Conservation (phyloP, 2,329 filamentous ascomycete species). For the Rutstroemia sp. region DNA sequence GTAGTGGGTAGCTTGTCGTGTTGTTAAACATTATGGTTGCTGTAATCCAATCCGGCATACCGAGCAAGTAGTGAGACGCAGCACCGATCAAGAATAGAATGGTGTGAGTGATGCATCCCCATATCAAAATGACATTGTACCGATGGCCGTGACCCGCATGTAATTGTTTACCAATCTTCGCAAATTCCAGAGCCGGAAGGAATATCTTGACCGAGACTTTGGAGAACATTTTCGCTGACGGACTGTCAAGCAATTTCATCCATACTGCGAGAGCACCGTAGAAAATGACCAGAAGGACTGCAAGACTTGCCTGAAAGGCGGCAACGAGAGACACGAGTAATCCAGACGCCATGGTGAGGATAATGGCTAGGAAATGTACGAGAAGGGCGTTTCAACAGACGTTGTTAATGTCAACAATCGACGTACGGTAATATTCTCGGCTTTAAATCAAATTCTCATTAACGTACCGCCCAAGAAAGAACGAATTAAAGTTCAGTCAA, state of each 20-base stretch:
- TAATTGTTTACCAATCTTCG: constrained; percentile 38
- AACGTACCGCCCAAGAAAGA: too few relatives aligned
- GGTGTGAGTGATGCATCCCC: constrained; percentile 35
- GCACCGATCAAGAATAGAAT: constrained; percentile 36
- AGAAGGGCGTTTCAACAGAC: background rate
- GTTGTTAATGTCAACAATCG: background rate
- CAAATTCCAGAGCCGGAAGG: constrained; percentile 39
- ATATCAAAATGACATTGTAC: constrained; percentile 35
- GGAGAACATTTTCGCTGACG: constrained; percentile 36
- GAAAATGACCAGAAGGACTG: constrained; percentile 39
- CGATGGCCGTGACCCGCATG: constrained; percentile 31
- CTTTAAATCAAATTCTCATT: background rate
- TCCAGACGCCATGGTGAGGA: constrained; percentile 15
- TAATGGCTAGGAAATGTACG: background rate
- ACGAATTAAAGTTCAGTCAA: too few relatives aligned
- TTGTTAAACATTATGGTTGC: constrained; percentile 43
- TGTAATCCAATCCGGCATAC: constrained; percentile 40
- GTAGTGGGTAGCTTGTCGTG: constrained; percentile 39
- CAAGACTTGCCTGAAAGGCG: constrained; percentile 40
- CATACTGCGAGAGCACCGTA: constrained; percentile 37
- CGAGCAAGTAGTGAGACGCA: constrained; percentile 31
- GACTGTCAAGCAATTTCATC: constrained; percentile 32
- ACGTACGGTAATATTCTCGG: background rate
- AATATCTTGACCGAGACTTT: constrained; percentile 41
- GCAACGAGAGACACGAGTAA: constrained; percentile 36